These are phyloP conservation scores for Hypoxylon sp. DNA, from an alignment of 2,329 filamentous ascomycete species.

Conservation along the genomic window DNA sequence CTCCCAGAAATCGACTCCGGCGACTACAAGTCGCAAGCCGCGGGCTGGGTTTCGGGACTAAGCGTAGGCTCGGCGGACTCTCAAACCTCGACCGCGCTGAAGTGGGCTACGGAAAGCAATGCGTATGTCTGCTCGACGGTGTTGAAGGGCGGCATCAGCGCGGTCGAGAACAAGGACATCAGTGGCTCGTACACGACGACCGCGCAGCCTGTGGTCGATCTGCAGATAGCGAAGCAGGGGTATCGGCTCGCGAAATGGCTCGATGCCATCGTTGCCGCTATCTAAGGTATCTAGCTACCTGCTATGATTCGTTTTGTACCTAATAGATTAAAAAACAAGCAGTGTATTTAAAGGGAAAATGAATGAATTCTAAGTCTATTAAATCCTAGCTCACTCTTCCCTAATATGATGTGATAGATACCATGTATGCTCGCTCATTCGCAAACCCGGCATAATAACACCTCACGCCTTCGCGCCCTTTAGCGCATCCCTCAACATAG, in stretches of 20 bases:
- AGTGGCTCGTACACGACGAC: constrained; percentile 59
- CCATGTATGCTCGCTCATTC: background rate
- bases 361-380: constrained; percentile 13
- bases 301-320: background rate
- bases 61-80: constrained; percentile 53
- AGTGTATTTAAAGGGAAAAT: background rate
- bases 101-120: constrained; percentile 62
- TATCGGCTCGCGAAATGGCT: constrained; percentile 57
- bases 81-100: constrained; percentile 51
- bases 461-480: constrained; percentile 46
- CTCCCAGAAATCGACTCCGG: constrained; percentile 57
- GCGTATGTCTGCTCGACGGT: constrained; percentile 62
- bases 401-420: background rate
- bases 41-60: constrained; percentile 57
- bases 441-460: background rate
- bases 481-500: constrained; percentile 73
- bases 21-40: constrained; percentile 55
- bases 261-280: constrained; percentile 54
- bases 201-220: constrained; percentile 58
- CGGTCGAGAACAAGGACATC: constrained; percentile 59
- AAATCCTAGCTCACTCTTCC: constrained; percentile 1
- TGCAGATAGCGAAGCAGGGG: constrained; percentile 63
- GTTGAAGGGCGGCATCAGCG: constrained; percentile 56
- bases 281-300: constrained; percentile 15
- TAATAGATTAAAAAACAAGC: background rate